Conservation (phyloP, 176 grass and related monocot genomes). For the Dactylis glomerata region DNA sequence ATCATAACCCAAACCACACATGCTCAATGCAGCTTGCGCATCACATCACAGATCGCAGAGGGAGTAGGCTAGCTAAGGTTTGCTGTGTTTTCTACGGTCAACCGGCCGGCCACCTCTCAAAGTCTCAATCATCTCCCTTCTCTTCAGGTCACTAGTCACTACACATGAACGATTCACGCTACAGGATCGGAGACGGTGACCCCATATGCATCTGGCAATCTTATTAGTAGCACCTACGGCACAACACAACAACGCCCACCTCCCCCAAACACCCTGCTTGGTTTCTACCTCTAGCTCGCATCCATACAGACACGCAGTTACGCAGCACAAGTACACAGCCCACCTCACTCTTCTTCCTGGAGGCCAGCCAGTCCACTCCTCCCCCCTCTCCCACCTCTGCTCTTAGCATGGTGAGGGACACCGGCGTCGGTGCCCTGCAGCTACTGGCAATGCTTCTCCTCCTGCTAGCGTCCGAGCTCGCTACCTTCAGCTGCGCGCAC, state of each 20-base stretch:
- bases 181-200: not conserved
- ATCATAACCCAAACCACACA: not conserved
- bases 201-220: not conserved
- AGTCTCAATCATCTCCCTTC: not conserved
- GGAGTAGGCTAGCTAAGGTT: not conserved
- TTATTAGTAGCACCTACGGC: conserved; percentile 17
- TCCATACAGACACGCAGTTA: conserved; percentile 14
- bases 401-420: conserved; percentile 26
- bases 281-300: not conserved
- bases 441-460: conserved; percentile 40
- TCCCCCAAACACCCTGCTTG: not conserved
- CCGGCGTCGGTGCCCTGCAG: conserved; percentile 22
- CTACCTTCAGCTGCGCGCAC: conserved; percentile 46
- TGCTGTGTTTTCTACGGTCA: not conserved
- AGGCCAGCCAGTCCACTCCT: not conserved
- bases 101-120: not conserved
- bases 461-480: conserved; percentile 42
- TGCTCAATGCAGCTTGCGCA: not conserved
- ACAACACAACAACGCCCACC: not conserved
- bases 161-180: not conserved
- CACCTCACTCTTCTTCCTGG: not conserved
- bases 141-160: not conserved
- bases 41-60: conserved; percentile 9
- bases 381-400: not conserved
- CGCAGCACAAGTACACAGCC: not conserved